phyloP scores from a whole-genome alignment of 2,329 filamentous ascomycete species.

The Diplodia sapinea region DNA sequence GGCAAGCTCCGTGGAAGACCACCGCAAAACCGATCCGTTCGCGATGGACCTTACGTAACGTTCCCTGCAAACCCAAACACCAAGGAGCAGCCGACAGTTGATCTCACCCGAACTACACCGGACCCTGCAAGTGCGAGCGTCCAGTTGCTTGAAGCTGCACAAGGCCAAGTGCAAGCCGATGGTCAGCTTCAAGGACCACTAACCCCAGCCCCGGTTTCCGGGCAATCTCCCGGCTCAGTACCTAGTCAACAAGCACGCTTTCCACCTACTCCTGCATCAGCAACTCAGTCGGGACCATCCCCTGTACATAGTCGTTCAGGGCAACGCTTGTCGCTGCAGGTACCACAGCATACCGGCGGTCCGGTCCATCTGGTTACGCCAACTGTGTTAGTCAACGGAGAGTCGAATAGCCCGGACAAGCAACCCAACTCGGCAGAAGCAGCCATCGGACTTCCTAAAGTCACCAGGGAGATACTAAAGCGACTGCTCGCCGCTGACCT shows the following conservation, averaged over 20 bases:
- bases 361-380: constrained; percentile 68
- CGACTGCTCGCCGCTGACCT: constrained; percentile 55
- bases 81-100: constrained; percentile 55
- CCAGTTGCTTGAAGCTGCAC: constrained; percentile 24
- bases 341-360: constrained; percentile 66
- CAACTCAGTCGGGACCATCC: constrained; percentile 34
- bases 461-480: constrained; percentile 51
- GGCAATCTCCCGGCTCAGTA: not conserved
- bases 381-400: constrained; percentile 60
- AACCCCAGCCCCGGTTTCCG: constrained; percentile 33
- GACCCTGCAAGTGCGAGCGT: constrained; percentile 49
- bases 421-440: constrained; percentile 31
- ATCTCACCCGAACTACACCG: constrained; percentile 51
- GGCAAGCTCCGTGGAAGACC: constrained; percentile 81
- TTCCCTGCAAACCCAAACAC: constrained; percentile 67
- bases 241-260: constrained; percentile 37
- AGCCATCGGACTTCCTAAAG: not conserved
- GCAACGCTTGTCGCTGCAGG: constrained; percentile 66
- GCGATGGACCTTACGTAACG: constrained; percentile 71
- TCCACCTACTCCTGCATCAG: constrained; percentile 48
- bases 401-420: constrained; percentile 36
- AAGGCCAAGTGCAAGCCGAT: constrained; percentile 11
- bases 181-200: constrained; percentile 7
- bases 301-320: constrained; percentile 41
- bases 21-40: constrained; percentile 71